A percentile compares a stretch with the other conserved stretches of the same genome.
phyloP scores from a whole-genome alignment of 495 filamentous ascomycete species.

The Tirmania nivea region DNA sequence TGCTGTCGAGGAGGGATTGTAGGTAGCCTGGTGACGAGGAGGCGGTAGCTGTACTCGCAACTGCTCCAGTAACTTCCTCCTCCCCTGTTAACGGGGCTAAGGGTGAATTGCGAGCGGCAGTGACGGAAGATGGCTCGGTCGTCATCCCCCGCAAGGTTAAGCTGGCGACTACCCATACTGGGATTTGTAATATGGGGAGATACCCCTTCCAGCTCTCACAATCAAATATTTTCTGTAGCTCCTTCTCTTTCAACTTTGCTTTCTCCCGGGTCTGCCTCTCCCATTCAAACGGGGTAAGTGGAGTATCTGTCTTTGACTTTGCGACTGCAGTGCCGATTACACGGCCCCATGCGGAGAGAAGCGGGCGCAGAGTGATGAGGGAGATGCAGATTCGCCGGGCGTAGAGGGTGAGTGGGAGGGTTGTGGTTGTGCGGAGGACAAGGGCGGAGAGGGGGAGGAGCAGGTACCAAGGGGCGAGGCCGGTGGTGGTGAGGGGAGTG shows the following conservation, averaged over 20 bases:
- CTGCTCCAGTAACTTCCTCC: slow-evolving; percentile 3
- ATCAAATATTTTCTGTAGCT: slow-evolving; percentile 26
- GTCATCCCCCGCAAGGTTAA: not conserved
- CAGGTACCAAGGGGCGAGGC: slow-evolving; percentile 41
- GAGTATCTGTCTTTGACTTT: slow-evolving; percentile 2
- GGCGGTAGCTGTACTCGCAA: slow-evolving; percentile 1
- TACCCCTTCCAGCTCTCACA: slow-evolving; percentile 32
- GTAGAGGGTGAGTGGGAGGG: slow-evolving; percentile 38
- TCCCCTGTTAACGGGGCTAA: slow-evolving; percentile 2
- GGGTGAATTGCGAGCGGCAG: not conserved
- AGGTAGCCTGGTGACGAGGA: slow-evolving; percentile 6
- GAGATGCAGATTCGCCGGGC: slow-evolving; percentile 24
- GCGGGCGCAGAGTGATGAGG: slow-evolving; percentile 26
- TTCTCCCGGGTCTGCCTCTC: slow-evolving; percentile 12
- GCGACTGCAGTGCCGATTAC: slow-evolving; percentile 2
- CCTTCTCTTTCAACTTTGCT: slow-evolving; percentile 15
- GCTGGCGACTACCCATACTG: not conserved
- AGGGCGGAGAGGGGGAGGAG: slow-evolving; percentile 51
- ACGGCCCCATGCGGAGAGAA: slow-evolving; percentile 29
- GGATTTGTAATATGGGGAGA: slow-evolving; percentile 1
- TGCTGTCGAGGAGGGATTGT: slow-evolving; percentile 31
- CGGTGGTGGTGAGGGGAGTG: slow-evolving; percentile 18
- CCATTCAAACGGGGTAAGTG: not conserved
- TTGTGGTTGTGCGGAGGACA: slow-evolving; percentile 34
- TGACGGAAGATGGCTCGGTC: not conserved